Evolutionary conservation across 1,284 basidiomycete species (phyloP).

Genomic region (Xerocomus cyaneibrunnescens): DNA sequence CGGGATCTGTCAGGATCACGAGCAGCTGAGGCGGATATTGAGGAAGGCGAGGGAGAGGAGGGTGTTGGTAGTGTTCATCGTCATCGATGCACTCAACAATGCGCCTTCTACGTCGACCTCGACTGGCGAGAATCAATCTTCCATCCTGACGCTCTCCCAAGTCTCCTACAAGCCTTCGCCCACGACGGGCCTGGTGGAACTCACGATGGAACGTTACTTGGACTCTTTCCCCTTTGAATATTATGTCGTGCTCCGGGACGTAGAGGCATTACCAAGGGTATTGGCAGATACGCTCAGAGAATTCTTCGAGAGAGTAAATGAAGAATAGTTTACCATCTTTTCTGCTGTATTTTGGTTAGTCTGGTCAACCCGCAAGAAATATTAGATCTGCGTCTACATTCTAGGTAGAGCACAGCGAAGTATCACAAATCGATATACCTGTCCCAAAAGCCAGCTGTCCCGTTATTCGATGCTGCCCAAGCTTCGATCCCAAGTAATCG

Average conservation of each 20-base stretch:
- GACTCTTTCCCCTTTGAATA: conserved; percentile 99
- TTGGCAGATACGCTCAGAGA: conserved; percentile 91
- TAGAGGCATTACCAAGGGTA: conserved; percentile 91
- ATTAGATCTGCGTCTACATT: conserved; percentile 2
- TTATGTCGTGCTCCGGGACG: conserved; percentile 89
- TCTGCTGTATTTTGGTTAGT: not conserved
- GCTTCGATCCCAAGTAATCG: conserved; percentile 67
- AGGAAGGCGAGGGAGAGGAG: conserved; percentile 88
- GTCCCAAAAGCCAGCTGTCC: conserved; percentile 79
- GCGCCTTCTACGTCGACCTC: conserved; percentile 25
- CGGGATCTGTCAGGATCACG: conserved; percentile 97
- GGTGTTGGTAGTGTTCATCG: conserved; percentile 96
- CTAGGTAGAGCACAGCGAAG: not conserved
- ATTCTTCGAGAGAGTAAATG: conserved; percentile 81
- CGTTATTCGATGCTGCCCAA: conserved; percentile 67
- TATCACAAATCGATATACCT: conserved; percentile 49
- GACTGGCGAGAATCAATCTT: conserved; percentile 48
- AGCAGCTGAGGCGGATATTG: conserved; percentile 76
- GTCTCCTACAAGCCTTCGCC: conserved; percentile 71
- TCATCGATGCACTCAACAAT: conserved; percentile 85
- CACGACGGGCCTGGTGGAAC: conserved; percentile 84
- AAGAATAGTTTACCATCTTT: conserved; percentile 33
- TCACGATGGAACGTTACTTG: conserved; percentile 88
- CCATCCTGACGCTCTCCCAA: conserved; percentile 93
- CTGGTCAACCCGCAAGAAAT: not conserved